phyloP scores from a whole-genome alignment of 768 basidiomycete species.

The Hygrocybe coccinea region DNA sequence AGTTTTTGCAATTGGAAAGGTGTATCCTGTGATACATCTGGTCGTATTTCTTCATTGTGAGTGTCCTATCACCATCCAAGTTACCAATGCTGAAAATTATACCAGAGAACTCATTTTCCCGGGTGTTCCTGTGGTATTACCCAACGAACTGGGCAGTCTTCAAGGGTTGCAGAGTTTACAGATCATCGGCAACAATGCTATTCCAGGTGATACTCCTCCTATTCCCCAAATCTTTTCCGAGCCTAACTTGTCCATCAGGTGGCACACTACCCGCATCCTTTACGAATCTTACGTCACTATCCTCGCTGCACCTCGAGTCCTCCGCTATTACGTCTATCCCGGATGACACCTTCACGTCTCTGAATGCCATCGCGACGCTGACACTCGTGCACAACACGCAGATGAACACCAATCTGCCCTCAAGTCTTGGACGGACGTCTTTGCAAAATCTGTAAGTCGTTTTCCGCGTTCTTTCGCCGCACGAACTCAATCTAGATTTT shows the following conservation, averaged over 20 bases:
- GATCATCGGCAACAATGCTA: conserved; percentile 7
- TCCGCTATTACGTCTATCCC: conserved; percentile 6
- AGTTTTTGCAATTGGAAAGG: conserved; percentile 4
- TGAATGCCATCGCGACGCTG: background rate
- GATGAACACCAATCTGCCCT: conserved; percentile 2
- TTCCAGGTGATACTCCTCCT: background rate
- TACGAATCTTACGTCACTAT: conserved; percentile 2
- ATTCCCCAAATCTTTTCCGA: background rate
- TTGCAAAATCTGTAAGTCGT: conserved; percentile 7
- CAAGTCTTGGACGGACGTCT: background rate
- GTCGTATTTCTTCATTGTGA: conserved; percentile 7
- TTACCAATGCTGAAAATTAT: background rate
- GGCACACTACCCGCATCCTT: background rate
- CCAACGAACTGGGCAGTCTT: conserved; percentile 2
- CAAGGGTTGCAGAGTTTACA: conserved; percentile 1
- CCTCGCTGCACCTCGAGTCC: conserved; percentile 3
- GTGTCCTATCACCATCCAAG: background rate
- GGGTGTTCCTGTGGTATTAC: conserved; percentile 1
- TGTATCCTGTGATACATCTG: conserved; percentile 5
- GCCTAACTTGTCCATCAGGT: background rate
- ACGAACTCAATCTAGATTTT: background rate
- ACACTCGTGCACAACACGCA: conserved; percentile 2
- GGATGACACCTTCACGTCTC: conserved; percentile 2
- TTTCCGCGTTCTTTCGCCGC: background rate
- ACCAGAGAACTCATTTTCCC: conserved; percentile 5